Evolutionary conservation across 257 asterid species (phyloP).

Genomic region (Solanum sparsipilum): DNA sequence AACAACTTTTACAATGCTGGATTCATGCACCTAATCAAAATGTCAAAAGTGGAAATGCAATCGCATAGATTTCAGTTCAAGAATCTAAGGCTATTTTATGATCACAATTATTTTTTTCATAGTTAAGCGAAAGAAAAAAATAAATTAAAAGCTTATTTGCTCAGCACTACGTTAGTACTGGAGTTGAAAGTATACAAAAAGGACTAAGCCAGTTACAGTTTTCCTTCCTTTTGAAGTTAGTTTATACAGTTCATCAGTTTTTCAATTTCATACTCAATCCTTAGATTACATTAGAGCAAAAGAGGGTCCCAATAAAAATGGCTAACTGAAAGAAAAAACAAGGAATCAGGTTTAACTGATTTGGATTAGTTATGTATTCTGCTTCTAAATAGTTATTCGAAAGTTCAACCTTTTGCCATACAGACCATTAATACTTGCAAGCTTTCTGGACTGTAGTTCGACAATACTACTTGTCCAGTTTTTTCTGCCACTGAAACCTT

Average conservation of each 20-base stretch:
- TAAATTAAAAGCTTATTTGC: background rate
- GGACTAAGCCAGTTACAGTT: background rate
- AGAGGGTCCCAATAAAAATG: background rate
- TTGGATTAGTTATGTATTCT: background rate
- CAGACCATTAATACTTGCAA: background rate
- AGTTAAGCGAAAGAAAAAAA: background rate
- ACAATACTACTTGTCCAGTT: background rate
- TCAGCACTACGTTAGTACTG: background rate
- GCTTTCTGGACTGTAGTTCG: background rate
- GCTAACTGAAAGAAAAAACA: background rate
- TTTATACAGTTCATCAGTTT: background rate
- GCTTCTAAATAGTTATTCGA: background rate
- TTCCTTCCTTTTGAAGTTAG: background rate
- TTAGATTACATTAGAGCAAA: background rate
- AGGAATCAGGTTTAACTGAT: background rate
- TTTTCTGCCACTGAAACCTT: background rate
- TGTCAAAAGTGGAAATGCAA: background rate
- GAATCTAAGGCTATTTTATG: background rate
- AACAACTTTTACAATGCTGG: slow-evolving; percentile 51
- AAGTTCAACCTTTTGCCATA: background rate
- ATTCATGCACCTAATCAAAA: slow-evolving; percentile 38
- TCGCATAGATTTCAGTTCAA: background rate
- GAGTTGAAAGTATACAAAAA: background rate
- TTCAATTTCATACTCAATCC: background rate
- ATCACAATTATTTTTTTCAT: background rate